Conservation (phyloP, 371 early-diverging fungal species). For the Mortierella sp. region DNA sequence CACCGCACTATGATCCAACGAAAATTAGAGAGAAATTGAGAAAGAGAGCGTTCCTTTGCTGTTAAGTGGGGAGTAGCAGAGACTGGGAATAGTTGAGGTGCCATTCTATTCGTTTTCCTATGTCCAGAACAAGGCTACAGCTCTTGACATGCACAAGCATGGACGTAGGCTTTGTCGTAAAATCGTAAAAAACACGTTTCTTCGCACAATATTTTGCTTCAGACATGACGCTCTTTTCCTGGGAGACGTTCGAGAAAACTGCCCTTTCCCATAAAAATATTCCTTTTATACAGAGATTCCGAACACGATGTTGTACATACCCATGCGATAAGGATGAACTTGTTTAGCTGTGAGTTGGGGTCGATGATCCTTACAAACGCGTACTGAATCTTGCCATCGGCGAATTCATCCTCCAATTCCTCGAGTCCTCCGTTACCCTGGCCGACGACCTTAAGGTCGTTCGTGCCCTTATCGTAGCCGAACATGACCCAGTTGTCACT, state of each 20-base stretch:
- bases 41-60: background rate
- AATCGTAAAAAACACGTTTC: too few species aligned
- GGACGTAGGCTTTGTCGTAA: too few species aligned
- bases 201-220: too few species aligned
- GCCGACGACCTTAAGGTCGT: conserved; percentile 81
- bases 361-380: conserved; percentile 89
- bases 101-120: too few species aligned
- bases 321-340: conserved; percentile 93
- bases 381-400: conserved; percentile 90
- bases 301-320: conserved; percentile 53
- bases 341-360: conserved; percentile 87
- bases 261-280: too few species aligned
- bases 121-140: too few species aligned
- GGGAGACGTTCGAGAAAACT: too few species aligned
- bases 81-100: too few species aligned
- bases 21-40: background rate
- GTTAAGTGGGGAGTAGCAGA: too few species aligned
- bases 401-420: conserved; percentile 91
- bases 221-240: too few species aligned
- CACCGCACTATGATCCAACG: conserved; percentile 80
- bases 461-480: conserved; percentile 86
- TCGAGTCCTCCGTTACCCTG: conserved; percentile 86
- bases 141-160: too few species aligned
- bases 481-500: conserved; percentile 83
- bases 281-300: conserved; percentile 4